A percentile compares a stretch with the other conserved stretches of the same genome.
Conservation (phyloP, 78 protist genomes). For the Diacronema lutheri region DNA sequence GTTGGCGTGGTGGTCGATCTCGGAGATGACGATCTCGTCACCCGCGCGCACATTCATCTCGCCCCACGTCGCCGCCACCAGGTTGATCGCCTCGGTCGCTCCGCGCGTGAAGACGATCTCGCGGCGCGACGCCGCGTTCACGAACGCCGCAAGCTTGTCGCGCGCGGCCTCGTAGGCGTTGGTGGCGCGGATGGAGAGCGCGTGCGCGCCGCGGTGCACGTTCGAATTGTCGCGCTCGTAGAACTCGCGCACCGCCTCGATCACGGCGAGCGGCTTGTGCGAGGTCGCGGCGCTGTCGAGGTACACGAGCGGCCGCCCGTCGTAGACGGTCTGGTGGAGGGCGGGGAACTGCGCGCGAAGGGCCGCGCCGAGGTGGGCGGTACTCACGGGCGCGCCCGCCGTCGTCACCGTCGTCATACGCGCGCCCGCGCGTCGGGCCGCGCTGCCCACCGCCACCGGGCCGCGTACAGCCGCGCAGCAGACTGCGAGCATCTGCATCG, state of each 20-base stretch:
- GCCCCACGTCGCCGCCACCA: conserved; percentile 34
- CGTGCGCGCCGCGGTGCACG: conserved; percentile 48
- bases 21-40: conserved; percentile 48
- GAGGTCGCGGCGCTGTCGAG: conserved; percentile 63
- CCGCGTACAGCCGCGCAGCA: no score
- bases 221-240: conserved; percentile 17
- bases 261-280: conserved; percentile 36
- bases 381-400: no score
- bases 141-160: conserved; percentile 18
- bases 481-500: no score
- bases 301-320: conserved; percentile 25
- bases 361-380: conserved; percentile 11
- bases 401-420: no score
- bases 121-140: conserved; percentile 10
- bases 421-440: no score
- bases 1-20: conserved; percentile 60
- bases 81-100: conserved; percentile 56
- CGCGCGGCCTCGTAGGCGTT: conserved; percentile 25
- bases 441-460: no score
- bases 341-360: conserved; percentile 12
- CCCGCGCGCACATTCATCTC: not conserved
- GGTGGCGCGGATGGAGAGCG: conserved; percentile 18
- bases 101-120: conserved; percentile 56
- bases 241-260: not conserved
- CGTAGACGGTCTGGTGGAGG: not conserved